phyloP scores from a whole-genome alignment of 1,284 basidiomycete species.

The Pascua sp. region DNA sequence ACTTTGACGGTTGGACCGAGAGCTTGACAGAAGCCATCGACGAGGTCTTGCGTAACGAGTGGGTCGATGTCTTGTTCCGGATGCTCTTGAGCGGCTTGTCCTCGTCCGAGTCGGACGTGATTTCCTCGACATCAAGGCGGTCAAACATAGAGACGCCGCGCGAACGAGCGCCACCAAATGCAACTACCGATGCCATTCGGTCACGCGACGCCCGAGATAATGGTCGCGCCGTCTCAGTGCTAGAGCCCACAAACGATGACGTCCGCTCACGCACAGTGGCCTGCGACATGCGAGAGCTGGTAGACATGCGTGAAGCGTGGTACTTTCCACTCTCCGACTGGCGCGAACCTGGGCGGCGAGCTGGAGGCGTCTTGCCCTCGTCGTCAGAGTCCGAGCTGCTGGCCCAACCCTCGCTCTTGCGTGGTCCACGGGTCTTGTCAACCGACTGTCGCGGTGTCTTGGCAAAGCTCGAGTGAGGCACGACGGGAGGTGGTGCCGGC shows the following conservation, averaged over 20 bases:
- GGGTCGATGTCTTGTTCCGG: constrained; percentile 8
- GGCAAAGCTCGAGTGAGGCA: constrained; percentile 21
- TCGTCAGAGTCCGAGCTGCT: constrained; percentile 22
- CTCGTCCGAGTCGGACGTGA: constrained; percentile 10
- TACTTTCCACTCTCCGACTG: no score
- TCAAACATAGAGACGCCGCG: no score
- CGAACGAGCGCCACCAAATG: no score
- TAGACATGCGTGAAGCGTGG: background rate
- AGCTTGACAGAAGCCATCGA: background rate
- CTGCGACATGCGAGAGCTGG: background rate
- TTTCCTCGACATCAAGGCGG: background rate
- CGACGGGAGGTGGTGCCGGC: constrained; percentile 6
- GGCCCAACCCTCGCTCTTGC: constrained; percentile 14
- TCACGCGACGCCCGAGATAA: no score
- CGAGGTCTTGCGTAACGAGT: background rate
- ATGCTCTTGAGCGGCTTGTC: constrained; percentile 18
- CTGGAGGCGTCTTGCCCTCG: constrained; percentile 5
- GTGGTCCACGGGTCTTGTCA: constrained; percentile 1
- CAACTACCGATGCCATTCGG: no score
- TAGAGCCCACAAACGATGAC: no score
- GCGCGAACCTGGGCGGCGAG: background rate
- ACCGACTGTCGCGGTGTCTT: background rate
- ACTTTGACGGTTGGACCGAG: background rate
- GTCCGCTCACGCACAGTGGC: no score
- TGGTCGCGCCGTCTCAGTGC: no score